Base-by-base conservation (phyloP, 2,329 filamentous ascomycete genomes). In the Lasiodiplodia citricola region DNA sequence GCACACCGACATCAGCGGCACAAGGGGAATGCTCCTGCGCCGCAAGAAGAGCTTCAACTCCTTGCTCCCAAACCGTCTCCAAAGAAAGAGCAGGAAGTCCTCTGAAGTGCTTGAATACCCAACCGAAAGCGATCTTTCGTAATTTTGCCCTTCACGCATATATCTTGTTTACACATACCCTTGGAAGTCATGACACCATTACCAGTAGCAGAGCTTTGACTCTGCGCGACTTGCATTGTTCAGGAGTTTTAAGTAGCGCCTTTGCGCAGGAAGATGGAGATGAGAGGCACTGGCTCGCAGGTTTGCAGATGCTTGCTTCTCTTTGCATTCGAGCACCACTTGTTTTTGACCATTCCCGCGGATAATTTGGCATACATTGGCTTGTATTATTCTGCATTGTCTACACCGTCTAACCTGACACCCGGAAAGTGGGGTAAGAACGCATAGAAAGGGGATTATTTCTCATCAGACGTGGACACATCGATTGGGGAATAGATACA, bases 21-120 rank as follows among this genome's bases (percentile, higher is more conserved):
- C 77, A 0, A 72, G 76, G 54, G 77, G 74, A 2, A 78, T 79
- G 75, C 64, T 78, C 28, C 62, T 76, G 65, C 70, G 77, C 66
- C 73, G 72, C 66, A 72, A 64, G 65, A 57, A 55, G n/a, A 66
- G 68, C 23, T 51, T 67, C 25, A 44, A 57, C 18, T 57, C 54
- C 16, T 44, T 67, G 25, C 52, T 67, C 6, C 58, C 56, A n/a
- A 70, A 64, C 35, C 44, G 47, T 8, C 50, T 69, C 2, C 50
- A 50, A 21, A 51, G 50, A 11, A 69, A 67, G 21, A 67, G 47
- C 21, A 64, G 52, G 44, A 64, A 64, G 31, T 25, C 60, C 13
- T 10, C n/a, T 4, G 60, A 64, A 31, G 28, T 51, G 28, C 60
- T 52, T 16, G 60, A 64, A 14, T 52, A 64, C 21, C 60, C 60